Evolutionary conservation across 2,329 filamentous ascomycete species (phyloP).

Genomic region (Alternaria angustiovoidea): DNA sequence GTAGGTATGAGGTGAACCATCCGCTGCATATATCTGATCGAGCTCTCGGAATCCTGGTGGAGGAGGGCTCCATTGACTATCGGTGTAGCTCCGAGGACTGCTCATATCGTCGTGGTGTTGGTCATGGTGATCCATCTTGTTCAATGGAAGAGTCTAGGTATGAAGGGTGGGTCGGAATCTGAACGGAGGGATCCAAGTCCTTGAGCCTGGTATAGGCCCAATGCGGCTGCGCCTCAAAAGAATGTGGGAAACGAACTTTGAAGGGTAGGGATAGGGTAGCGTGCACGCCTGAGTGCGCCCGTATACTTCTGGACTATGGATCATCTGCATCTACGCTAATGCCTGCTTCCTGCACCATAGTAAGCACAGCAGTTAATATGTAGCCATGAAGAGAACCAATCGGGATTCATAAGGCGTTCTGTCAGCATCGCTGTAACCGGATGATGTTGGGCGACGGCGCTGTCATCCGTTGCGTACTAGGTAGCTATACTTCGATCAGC

Average conservation of each 20-base stretch:
- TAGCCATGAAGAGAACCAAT: slow-evolving; percentile 21
- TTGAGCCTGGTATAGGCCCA: slow-evolving; percentile 16
- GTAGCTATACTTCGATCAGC: slow-evolving; percentile 8
- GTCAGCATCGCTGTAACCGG: slow-evolving; percentile 17
- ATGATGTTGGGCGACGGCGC: slow-evolving; percentile 8
- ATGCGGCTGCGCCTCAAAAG: slow-evolving; percentile 21
- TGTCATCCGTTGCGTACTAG: slow-evolving; percentile 15
- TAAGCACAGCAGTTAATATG: slow-evolving; percentile 25
- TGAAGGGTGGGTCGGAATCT: slow-evolving; percentile 15
- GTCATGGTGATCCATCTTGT: slow-evolving; percentile 27
- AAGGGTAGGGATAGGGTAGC: slow-evolving; percentile 21
- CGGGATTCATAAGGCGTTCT: slow-evolving; percentile 7
- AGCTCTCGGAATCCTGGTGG: slow-evolving; percentile 33
- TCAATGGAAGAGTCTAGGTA: slow-evolving; percentile 7
- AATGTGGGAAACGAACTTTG: slow-evolving; percentile 10
- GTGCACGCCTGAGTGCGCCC: slow-evolving; percentile 16
- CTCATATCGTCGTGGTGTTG: slow-evolving; percentile 22
- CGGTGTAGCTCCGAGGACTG: slow-evolving; percentile 19
- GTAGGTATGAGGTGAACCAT: slow-evolving; percentile 13
- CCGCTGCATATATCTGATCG: slow-evolving; percentile 25
- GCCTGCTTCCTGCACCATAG: slow-evolving; percentile 19
- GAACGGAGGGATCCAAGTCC: neutral
- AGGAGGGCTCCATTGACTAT: slow-evolving; percentile 32
- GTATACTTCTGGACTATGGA: slow-evolving; percentile 15
- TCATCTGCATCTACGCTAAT: slow-evolving; percentile 11